Base-by-base conservation (phyloP, 2,329 filamentous ascomycete species). In the Metarhizium robertsii region DNA sequence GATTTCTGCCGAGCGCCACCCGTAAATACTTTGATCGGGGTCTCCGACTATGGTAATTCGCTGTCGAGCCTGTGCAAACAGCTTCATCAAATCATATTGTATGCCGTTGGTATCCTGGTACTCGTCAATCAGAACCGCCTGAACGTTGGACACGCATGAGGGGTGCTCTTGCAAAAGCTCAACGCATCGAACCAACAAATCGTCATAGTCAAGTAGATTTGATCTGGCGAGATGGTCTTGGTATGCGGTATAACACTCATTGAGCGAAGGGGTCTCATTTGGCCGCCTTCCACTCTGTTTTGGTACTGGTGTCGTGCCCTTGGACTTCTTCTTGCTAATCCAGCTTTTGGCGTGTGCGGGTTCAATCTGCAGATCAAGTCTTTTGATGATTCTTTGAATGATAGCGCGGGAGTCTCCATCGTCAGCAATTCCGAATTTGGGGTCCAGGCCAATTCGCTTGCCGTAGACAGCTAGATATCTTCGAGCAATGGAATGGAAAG, bases 41-140 rank as follows among this genome's bases (percentile, higher is more conserved):
- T 99, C 92, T 38, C 92, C 94, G 4, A 99, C 94, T 57, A 96
- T 89, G 1, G 92, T 97, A 61, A 97, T 92, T n/a, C 84, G 80
- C 55, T 83, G 80, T 47, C 80, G 78, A 25, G 77, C 73, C 58
- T 90, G 84, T 2, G 92, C 90, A 64, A 99, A 86, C 1, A 96
- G 78, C 59, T 82, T 86, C 91, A 96, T 96, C 46, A 99, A 75
- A 62, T 96, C 90, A 65, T 95, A 97, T 69, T 99, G 92, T 4
- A 96, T 86, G 20, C 90, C 82, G 66, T 97, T 99, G 7, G 92
- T 97, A 71, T 99, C 92, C 71, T 99, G 92, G 60, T 96, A 99
- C 67, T 99, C 92, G 67, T 99, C 92, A 59, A 99, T 95, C 49
- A 99, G 78, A 6, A 97, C 91, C 0, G 90, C 84, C 69, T 96